A percentile compares a stretch with the other conserved stretches of the same genome.
These are phyloP conservation scores for Sporodiniella umbellata DNA, from an alignment of 371 early-diverging fungal species.

Conservation along the genomic window DNA sequence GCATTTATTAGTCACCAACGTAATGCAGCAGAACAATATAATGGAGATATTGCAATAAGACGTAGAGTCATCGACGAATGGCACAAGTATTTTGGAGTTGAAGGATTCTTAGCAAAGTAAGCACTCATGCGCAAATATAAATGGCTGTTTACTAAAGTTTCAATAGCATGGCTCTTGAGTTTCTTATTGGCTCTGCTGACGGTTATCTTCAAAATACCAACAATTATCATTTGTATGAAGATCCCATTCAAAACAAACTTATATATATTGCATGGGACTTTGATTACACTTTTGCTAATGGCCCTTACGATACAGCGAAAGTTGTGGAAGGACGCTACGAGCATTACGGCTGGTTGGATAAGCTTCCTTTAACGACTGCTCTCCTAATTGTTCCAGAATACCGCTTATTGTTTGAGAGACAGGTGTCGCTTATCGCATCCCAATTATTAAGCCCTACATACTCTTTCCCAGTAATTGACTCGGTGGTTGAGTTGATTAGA, in stretches of 20 bases:
- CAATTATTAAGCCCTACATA: constrained; percentile 9
- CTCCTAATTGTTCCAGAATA: constrained; percentile 18
- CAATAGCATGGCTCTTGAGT: constrained; percentile 39
- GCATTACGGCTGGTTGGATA: constrained; percentile 12
- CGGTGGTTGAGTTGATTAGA: constrained; percentile 8
- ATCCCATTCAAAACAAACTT: constrained; percentile 14
- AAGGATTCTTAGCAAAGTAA: constrained; percentile 33
- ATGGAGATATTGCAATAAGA: neutral
- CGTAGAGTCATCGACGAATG: constrained; percentile 11
- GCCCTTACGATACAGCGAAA: constrained; percentile 21
- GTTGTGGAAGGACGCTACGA: constrained; percentile 23
- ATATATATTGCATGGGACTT: constrained; percentile 32
- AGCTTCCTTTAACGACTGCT: constrained; percentile 25
- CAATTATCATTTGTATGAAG: constrained; percentile 36
- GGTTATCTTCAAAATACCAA: constrained; percentile 34
- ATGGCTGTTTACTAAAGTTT: neutral
- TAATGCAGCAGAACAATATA: constrained; percentile 10
- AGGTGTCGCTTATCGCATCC: constrained; percentile 2
- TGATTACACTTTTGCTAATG: constrained; percentile 31
- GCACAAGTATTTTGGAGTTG: constrained; percentile 28
- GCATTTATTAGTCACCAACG: constrained; percentile 30
- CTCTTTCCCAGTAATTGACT: constrained; percentile 19
- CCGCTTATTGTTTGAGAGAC: constrained; percentile 10
- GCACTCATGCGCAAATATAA: neutral
- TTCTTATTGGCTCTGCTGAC: constrained; percentile 28